Base-by-base conservation (phyloP, 495 filamentous ascomycete genomes). In the Aspergillus sparsus region DNA sequence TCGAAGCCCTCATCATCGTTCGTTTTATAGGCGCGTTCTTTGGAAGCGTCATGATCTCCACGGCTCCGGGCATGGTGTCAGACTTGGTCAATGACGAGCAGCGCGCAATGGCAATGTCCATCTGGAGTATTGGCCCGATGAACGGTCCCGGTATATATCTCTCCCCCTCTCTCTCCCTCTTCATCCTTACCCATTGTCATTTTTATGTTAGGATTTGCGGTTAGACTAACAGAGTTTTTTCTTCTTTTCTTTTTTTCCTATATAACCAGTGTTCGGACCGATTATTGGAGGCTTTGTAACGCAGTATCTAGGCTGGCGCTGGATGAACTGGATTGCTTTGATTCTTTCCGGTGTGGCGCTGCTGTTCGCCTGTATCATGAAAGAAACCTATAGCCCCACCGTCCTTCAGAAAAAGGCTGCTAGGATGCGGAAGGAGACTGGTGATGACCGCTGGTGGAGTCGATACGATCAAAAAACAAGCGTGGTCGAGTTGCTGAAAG, bases 311-410 rank as follows among this genome's bases (percentile, higher is more conserved):
- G 90, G 91, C 8, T 96, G 92, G 92, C 73, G 89, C 33, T 95
- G 90, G 90, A 87, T 85, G n/a, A 89, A 89, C 68, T 96, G 92
- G 90, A 73, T 96, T 15, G 83, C 88, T 7, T 70, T 95, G 53
- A 92, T 93, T 34, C 71, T 88, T 2, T 77, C 81, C 0, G 87
- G 84, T 2, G 76, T 82, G 0, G 82, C 83, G 1, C 77, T 83
- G 31, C 15, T 80, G 27, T 66, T 82, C 41, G 59, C 60, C 35
- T 59, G 56, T 80, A 70, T 83, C 42, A 74, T 89, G 55, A 82
- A 82, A 53, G 92, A 96, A 66, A 94, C 91, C 0, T 96, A 95
- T 64, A 81, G 87, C 0, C 92, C 92, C 0, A 79, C 82, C 8
- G 78, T 96, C 49, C 76, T 96, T 16, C 81, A 87, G 54, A 75